These are phyloP conservation scores for Albifimbria verrucaria DNA, from an alignment of 2,329 filamentous ascomycete genomes.

Conservation along the genomic window DNA sequence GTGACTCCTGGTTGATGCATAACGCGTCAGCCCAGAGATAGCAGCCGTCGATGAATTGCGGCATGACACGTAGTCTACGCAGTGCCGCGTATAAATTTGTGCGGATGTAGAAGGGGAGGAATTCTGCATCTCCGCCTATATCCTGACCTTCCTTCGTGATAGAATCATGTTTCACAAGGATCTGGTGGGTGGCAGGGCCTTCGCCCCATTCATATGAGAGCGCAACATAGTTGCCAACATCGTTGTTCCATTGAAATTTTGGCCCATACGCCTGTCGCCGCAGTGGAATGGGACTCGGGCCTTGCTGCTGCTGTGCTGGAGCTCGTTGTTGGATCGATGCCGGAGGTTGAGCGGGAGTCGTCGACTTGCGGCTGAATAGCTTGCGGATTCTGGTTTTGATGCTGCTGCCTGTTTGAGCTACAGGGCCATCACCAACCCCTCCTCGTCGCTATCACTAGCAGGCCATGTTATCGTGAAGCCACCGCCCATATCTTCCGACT, in stretches of 20 bases:
- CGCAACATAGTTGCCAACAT: conserved; percentile 2
- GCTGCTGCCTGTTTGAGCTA: not conserved
- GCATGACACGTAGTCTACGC: not conserved
- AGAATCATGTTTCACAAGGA: not conserved
- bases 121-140: not conserved
- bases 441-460: not conserved
- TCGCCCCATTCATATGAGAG: conserved; percentile 2
- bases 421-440: not conserved
- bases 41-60: not conserved
- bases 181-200: not conserved
- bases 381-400: not conserved
- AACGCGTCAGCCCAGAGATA: conserved; percentile 16
- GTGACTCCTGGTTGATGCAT: conserved; percentile 16
- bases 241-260: not conserved
- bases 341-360: not conserved
- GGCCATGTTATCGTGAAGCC: not conserved
- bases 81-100: conserved; percentile 5
- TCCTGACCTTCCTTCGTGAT: not conserved
- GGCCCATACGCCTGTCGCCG: not conserved
- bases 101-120: not conserved
- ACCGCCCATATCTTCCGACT: not conserved
- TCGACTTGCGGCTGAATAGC: not conserved
- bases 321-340: not conserved
- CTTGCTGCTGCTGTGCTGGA: not conserved
- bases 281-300: not conserved